phyloP scores from a whole-genome alignment of 148 eudicot species.

The Camellia japonica region DNA sequence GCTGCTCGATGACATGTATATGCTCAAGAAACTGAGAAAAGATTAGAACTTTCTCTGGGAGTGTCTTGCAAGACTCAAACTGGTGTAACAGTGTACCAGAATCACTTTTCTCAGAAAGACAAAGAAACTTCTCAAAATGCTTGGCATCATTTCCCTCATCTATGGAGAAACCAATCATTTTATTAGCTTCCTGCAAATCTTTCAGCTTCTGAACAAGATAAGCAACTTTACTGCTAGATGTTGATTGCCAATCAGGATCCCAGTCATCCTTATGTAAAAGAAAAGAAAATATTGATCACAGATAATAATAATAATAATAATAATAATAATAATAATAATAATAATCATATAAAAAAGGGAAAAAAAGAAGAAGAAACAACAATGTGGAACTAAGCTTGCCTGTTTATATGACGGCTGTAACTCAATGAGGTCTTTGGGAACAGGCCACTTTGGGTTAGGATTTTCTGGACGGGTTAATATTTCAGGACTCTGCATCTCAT shows the following conservation, averaged over 20 bases:
- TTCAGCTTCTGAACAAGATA: slow-evolving; percentile 78
- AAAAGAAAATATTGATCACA: too few relatives aligned
- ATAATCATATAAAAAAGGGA: background rate
- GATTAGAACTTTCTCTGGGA: slow-evolving; percentile 68
- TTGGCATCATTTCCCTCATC: slow-evolving; percentile 26
- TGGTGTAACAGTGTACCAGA: slow-evolving; percentile 16
- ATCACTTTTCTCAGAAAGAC: slow-evolving; percentile 12
- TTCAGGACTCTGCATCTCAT: slow-evolving; percentile 98
- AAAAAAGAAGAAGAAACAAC: background rate
- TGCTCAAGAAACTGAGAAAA: slow-evolving; percentile 99
- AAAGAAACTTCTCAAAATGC: slow-evolving; percentile 20
- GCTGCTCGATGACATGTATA: slow-evolving; percentile 85
- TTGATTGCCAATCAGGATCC: slow-evolving; percentile 99
- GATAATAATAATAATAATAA: too few relatives aligned
- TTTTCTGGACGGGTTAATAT: slow-evolving; percentile 81
- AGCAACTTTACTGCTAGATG: slow-evolving; percentile 92
- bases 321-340: background rate
- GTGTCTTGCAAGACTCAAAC: slow-evolving; percentile 24
- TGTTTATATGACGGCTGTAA: slow-evolving; percentile 96
- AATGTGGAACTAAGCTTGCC: slow-evolving; percentile 32
- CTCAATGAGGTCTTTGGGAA: slow-evolving; percentile 98
- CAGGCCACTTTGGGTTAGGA: slow-evolving; percentile 97
- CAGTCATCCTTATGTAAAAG: slow-evolving; percentile 64
- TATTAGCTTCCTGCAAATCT: slow-evolving; percentile 56
- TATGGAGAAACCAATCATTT: slow-evolving; percentile 21